A percentile compares a stretch with the other conserved stretches of the same genome.
Evolutionary conservation across 768 basidiomycete species (phyloP).

Genomic region (Trametes cingulata): DNA sequence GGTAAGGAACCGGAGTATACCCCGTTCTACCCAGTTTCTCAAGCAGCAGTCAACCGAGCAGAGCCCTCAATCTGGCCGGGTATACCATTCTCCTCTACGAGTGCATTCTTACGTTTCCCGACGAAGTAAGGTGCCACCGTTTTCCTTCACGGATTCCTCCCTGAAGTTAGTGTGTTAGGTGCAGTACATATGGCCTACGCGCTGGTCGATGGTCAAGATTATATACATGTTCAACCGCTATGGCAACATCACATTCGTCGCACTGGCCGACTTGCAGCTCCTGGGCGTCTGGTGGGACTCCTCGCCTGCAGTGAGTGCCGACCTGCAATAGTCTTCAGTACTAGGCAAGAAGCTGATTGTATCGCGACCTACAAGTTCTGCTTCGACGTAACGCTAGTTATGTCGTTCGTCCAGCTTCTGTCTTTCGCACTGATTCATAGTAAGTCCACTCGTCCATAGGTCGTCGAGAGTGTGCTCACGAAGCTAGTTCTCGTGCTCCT

Average conservation of each 20-base stretch:
- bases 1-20: conserved; percentile 1
- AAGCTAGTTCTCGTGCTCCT: conserved; percentile 17
- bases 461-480: background rate
- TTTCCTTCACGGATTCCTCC: background rate
- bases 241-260: conserved; percentile 12
- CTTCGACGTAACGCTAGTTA: background rate
- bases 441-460: background rate
- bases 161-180: background rate
- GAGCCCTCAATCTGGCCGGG: conserved; percentile 9
- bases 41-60: background rate
- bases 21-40: background rate
- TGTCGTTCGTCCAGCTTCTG: conserved; percentile 11
- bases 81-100: conserved; percentile 17
- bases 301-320: background rate
- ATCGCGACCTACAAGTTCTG: conserved; percentile 8
- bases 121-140: conserved; percentile 4
- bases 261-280: conserved; percentile 5
- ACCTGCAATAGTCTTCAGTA: too few species aligned
- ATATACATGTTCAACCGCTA: conserved; percentile 22
- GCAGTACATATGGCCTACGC: conserved; percentile 20
- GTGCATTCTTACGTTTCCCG: conserved; percentile 2
- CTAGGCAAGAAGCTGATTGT: too few species aligned
- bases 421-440: conserved; percentile 18
- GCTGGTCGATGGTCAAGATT: conserved; percentile 18
- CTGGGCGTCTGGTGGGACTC: conserved; percentile 11